Base-by-base conservation (phyloP, 2,329 filamentous ascomycete species). In the Microdochium trichocladiopsis region DNA sequence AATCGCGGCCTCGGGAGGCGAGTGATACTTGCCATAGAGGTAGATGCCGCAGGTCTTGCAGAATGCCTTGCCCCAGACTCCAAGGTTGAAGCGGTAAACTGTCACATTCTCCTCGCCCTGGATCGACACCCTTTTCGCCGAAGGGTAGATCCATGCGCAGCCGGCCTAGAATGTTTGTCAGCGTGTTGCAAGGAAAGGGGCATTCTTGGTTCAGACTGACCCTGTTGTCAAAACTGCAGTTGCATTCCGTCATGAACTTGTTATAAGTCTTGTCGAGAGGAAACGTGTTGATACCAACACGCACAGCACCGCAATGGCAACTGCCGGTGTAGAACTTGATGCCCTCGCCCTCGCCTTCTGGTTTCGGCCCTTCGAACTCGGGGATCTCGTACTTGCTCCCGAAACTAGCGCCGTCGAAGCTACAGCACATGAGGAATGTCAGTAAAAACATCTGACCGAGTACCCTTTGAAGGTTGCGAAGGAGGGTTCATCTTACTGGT, bases 281-380 rank as follows among this genome's bases (percentile, higher is more conserved):
- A 56, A 71, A 70, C 52, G 66, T 66, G 50, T 66, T 69, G 33
- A 78, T 41, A 1, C 74, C 72, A 1, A 77, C 51, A 16, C 64
- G 71, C 23, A 80, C 66, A 21, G 70, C 71, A 25, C 77, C 77
- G 60, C 78, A 81, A 62, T 80, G 77, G 60, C 78, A 81, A 60
- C 73, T 72, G 9, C 77, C 78, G 14, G 72, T 71, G 58, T 78
- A 77, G 10, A 72, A 50, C 58, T 67, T 67, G 37, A 67, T 67
- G 33, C 66, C 65, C 21, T 72, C 69, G 41, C 72, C 56, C 4
- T 64, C 63, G 12, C 55, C 63, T 2, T 63, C 58, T 2, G 76
- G 77, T 33, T 72, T 62, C 2, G 66, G 58, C 5, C 76, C 77
- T 1, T 67, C 68, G 57, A 70, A 76, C 2, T 56, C 57, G 4